Conservation (phyloP, 176 grass and related monocot genomes). For the Puya raimondii region DNA sequence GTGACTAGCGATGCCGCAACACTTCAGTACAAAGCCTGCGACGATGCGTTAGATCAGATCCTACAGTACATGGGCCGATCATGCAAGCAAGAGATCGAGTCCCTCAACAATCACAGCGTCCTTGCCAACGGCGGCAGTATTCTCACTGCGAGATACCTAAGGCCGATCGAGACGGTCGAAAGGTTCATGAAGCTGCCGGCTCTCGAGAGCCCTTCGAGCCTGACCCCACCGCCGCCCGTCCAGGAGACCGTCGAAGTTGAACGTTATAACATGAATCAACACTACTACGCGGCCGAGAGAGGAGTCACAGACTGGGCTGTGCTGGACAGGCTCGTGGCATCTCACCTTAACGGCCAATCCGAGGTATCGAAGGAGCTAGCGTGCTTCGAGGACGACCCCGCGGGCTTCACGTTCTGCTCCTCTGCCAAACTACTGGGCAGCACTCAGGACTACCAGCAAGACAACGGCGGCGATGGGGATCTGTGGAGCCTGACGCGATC, state of each 20-base stretch:
- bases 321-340: slow-evolving; percentile 84
- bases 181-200: slow-evolving; percentile 84
- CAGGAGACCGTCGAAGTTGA: slow-evolving; percentile 4
- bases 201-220: slow-evolving; percentile 55
- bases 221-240: slow-evolving; percentile 14
- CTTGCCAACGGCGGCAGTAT: not conserved
- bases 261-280: not conserved
- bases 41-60: slow-evolving; percentile 78
- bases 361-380: slow-evolving; percentile 37
- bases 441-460: not conserved
- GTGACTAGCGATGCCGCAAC: slow-evolving; percentile 36
- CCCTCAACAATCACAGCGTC: not conserved
- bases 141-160: slow-evolving; percentile 34
- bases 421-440: slow-evolving; percentile 4
- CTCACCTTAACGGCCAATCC: slow-evolving; percentile 81
- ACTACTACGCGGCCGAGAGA: not conserved
- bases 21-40: slow-evolving; percentile 37
- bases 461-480: slow-evolving; percentile 39
- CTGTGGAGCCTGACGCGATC: slow-evolving; percentile 79
- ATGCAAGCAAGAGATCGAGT: slow-evolving; percentile 74
- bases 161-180: slow-evolving; percentile 50
- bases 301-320: slow-evolving; percentile 68
- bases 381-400: slow-evolving; percentile 40
- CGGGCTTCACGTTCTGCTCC: slow-evolving; percentile 36
- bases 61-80: slow-evolving; percentile 82